Evolutionary conservation across 139 green algal genomes (phyloP), one percentile per base, ranked within the genome.

Genomic region (Chlorella vulgaris): DNA sequence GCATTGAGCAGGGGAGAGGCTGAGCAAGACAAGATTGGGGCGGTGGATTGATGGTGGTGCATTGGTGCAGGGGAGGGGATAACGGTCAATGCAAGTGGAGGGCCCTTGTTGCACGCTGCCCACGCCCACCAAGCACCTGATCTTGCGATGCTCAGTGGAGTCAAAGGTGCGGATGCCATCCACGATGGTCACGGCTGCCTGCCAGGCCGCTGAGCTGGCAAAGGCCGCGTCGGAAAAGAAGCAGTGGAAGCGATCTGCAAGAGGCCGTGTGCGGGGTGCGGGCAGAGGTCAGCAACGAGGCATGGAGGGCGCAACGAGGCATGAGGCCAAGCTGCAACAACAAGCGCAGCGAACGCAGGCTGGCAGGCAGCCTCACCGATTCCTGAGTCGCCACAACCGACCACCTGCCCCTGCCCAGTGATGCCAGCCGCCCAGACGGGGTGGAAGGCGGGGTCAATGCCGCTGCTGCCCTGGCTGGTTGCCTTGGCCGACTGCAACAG

Each of bases 381-480:
- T 43, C 96, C 96, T 22, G 85, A 95, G 89, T 99, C 96, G 2
- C 96, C 96, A 42, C 93, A 88, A 51, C 95, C 96, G 10, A 98
- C 82, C 1, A 98, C 85, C 83, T 98, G 91, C 28, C 85, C 79
- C 5, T 83, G 22, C 21, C 95, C 87, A 1, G 73, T 88, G 18
- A 96, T 74, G 29, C 95, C 92, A 2, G 89, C 92, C 3, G 71
- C 69, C 94, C 94, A 98, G 6, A 97, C 74, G 1, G 90, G 89
- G 80, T 95, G 91, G n/a, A 80, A 38, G 2, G 39, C 70, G 2
- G 71, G 61, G 75, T 88, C 82, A 2, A 58, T 10, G 47, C 42
- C 74, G 33, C 40, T 71, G 51, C 51, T 36, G 70, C 39, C 31
- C 8, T 39, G 42, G n/a, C 15, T n/a, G 69, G 69, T 51, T 13